These are phyloP conservation scores for Linum usitatissimum DNA, from an alignment of 345 rosid genomes.

Conservation along the genomic window DNA sequence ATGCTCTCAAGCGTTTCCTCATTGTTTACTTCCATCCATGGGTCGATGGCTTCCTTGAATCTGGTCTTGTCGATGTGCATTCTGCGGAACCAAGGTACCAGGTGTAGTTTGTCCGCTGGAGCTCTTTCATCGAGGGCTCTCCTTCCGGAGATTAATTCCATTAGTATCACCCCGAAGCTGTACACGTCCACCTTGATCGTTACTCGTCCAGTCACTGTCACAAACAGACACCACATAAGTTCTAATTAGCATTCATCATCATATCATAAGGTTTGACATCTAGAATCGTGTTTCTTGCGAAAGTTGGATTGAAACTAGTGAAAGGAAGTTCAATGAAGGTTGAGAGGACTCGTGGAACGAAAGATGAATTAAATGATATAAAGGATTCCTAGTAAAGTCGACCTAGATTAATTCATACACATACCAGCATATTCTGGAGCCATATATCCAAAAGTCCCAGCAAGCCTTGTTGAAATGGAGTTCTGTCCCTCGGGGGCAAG, in stretches of 20 bases:
- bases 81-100: conserved; percentile 82
- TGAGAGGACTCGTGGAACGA: too few relatives aligned
- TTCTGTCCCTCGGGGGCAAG: conserved; percentile 77
- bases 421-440: conserved; percentile 98
- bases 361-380: too few relatives aligned
- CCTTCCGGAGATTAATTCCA: conserved; percentile 81
- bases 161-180: conserved; percentile 79
- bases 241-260: not conserved
- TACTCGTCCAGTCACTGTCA: conserved; percentile 83
- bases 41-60: conserved; percentile 50
- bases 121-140: conserved; percentile 60
- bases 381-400: too few relatives aligned
- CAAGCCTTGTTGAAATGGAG: conserved; percentile 81
- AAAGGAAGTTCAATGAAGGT: too few relatives aligned
- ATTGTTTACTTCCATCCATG: conserved; percentile 33
- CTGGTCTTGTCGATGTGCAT: conserved; percentile 51
- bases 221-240: not conserved
- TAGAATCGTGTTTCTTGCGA: not conserved
- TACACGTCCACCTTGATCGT: conserved; percentile 83
- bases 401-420: conserved; percentile 9
- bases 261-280: not conserved
- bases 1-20: conserved; percentile 63
- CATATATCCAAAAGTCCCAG: conserved; percentile 93
- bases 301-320: too few relatives aligned
- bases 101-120: conserved; percentile 59